Conservation (phyloP, 2,329 filamentous ascomycete species). For the Beauveria sp. region DNA sequence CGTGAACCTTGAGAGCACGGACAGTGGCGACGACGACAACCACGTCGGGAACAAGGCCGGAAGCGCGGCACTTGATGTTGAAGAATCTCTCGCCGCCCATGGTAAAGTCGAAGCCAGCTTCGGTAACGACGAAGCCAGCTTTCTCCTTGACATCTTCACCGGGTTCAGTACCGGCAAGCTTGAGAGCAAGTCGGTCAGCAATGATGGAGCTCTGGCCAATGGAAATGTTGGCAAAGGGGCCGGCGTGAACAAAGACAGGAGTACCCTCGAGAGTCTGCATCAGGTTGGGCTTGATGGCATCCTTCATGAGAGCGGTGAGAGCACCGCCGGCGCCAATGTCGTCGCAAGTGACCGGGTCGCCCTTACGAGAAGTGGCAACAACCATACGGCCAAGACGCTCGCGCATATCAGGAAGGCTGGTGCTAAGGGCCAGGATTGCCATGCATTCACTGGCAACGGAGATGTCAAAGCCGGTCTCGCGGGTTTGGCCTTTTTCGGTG, state of each 20-base stretch:
- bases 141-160: constrained; percentile 79
- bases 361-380: constrained; percentile 74
- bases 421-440: constrained; percentile 93
- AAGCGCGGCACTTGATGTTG: constrained; percentile 98
- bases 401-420: constrained; percentile 77
- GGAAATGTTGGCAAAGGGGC: constrained; percentile 96
- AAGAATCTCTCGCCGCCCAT: constrained; percentile 99
- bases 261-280: constrained; percentile 98
- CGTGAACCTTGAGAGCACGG: constrained; percentile 92
- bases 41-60: constrained; percentile 84
- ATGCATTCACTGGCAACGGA: constrained; percentile 97
- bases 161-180: constrained; percentile 87
- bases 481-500: constrained; percentile 82
- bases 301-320: constrained; percentile 89
- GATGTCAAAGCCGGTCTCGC: constrained; percentile 93
- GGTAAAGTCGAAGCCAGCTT: constrained; percentile 98
- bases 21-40: constrained; percentile 95
- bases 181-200: constrained; percentile 89
- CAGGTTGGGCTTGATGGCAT: constrained; percentile 96
- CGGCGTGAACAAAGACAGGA: constrained; percentile 93
- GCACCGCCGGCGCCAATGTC: constrained; percentile 91
- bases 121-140: constrained; percentile 89
- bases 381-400: constrained; percentile 95
- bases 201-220: constrained; percentile 95
- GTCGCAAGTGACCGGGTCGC: constrained; percentile 91